phyloP scores from a whole-genome alignment of 495 filamentous ascomycete species.

The Lasiosphaeria miniovina region DNA sequence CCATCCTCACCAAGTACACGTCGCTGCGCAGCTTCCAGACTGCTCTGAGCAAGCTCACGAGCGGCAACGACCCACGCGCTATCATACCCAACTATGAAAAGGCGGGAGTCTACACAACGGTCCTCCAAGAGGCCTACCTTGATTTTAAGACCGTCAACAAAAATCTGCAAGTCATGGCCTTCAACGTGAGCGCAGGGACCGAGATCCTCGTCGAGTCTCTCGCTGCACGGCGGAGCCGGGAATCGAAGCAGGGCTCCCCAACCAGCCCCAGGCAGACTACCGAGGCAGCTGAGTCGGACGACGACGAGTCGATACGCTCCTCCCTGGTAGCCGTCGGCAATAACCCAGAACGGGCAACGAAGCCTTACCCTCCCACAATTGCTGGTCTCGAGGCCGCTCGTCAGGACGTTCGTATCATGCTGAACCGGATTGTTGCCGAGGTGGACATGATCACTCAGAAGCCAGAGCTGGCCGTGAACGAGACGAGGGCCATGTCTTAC shows the following conservation, averaged over 20 bases:
- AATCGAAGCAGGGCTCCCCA: neutral
- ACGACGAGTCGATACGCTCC: neutral
- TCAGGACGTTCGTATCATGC: slow-evolving; percentile 1
- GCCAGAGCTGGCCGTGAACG: neutral
- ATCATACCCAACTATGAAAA: neutral
- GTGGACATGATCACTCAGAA: neutral
- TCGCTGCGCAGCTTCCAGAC: slow-evolving; percentile 1
- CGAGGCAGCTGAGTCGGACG: neutral
- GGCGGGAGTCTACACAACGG: neutral
- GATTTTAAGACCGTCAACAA: neutral
- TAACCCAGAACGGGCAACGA: neutral
- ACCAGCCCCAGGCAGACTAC: neutral
- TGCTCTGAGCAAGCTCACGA: neutral
- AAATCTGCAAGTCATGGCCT: neutral
- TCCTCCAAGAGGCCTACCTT: slow-evolving; percentile 1
- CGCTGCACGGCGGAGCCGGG: neutral
- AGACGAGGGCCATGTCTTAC: neutral
- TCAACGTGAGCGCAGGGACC: neutral
- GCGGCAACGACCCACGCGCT: neutral
- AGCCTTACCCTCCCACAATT: neutral
- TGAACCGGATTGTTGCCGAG: neutral
- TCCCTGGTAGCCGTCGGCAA: neutral
- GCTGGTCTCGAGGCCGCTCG: neutral
- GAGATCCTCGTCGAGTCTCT: neutral
- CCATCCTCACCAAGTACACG: slow-evolving; percentile 1